A percentile compares a stretch with the other conserved stretches of the same genome.
Conservation (phyloP, 2,329 filamentous ascomycete genomes). For the Diaporthe ampelina region DNA sequence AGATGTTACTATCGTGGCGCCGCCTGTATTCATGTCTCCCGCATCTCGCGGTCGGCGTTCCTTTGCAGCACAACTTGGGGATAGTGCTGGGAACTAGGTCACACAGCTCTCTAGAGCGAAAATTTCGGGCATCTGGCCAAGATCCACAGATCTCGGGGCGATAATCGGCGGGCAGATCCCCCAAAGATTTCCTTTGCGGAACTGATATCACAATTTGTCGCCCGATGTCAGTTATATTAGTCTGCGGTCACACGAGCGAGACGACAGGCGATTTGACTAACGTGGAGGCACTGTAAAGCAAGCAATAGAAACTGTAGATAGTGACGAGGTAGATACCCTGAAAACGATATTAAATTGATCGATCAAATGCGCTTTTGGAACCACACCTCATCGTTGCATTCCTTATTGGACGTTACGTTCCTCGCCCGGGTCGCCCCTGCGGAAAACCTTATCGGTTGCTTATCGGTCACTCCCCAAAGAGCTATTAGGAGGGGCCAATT, state of each 20-base stretch:
- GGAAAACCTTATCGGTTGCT: conserved; percentile 33
- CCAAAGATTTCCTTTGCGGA: background rate
- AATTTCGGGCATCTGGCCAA: background rate
- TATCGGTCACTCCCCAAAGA: conserved; percentile 33
- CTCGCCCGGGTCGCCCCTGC: background rate
- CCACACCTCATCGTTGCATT: background rate
- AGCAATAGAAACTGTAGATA: conserved; percentile 37
- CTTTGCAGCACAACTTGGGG: background rate
- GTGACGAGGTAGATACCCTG: conserved; percentile 36
- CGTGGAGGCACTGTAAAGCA: conserved; percentile 15
- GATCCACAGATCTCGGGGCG: background rate
- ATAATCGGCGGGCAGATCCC: background rate
- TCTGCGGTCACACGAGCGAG: background rate
- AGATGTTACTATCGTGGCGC: background rate
- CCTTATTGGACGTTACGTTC: background rate
- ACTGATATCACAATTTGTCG: background rate
- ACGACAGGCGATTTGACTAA: background rate
- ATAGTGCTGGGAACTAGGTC: background rate
- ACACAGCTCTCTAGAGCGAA: background rate
- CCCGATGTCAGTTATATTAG: background rate
- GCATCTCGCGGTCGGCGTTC: background rate
- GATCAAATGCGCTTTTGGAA: background rate
- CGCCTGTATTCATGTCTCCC: background rate
- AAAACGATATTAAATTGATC: conserved; percentile 21
- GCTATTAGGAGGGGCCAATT: conserved; percentile 37